Conservation (phyloP, 2,329 filamentous ascomycete species). For the Aureobasidium lini region DNA sequence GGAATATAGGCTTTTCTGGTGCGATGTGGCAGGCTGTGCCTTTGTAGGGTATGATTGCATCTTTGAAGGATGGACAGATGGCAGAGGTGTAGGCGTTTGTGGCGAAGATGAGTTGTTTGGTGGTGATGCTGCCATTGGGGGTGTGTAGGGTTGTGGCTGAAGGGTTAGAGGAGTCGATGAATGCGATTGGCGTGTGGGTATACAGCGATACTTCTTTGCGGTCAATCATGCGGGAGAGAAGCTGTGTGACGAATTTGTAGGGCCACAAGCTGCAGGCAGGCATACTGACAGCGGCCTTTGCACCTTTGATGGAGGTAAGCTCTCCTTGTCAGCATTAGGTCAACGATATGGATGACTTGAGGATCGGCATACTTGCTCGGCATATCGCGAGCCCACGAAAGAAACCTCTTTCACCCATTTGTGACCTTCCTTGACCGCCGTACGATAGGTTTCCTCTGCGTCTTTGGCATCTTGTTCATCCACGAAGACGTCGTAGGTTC, state of each 20-base stretch:
- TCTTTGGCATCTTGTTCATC: constrained; percentile 25
- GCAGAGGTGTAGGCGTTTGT: constrained; percentile 31
- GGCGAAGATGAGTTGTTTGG: constrained; percentile 26
- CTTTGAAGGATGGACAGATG: constrained; percentile 25
- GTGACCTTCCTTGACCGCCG: constrained; percentile 19
- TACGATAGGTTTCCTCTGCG: constrained; percentile 24
- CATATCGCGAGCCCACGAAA: neutral
- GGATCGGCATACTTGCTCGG: neutral
- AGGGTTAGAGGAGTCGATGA: neutral
- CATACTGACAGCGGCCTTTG: constrained; percentile 42
- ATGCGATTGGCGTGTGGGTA: constrained; percentile 42
- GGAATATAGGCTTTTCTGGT: constrained; percentile 14
- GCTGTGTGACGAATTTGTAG: constrained; percentile 35
- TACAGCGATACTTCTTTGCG: constrained; percentile 43
- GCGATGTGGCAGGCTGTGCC: constrained; percentile 24
- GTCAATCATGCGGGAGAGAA: constrained; percentile 39
- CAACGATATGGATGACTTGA: too few species aligned
- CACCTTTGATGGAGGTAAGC: constrained; percentile 32
- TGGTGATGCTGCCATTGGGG: constrained; percentile 18
- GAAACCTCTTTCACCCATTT: neutral
- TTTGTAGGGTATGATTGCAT: constrained; percentile 27
- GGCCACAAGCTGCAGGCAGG: constrained; percentile 35
- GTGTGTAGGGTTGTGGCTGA: constrained; percentile 17
- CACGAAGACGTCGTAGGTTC: constrained; percentile 27
- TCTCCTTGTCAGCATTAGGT: neutral